phyloP scores from a whole-genome alignment of 495 filamentous ascomycete genomes.

The Hypomontagnella submonticulosa region DNA sequence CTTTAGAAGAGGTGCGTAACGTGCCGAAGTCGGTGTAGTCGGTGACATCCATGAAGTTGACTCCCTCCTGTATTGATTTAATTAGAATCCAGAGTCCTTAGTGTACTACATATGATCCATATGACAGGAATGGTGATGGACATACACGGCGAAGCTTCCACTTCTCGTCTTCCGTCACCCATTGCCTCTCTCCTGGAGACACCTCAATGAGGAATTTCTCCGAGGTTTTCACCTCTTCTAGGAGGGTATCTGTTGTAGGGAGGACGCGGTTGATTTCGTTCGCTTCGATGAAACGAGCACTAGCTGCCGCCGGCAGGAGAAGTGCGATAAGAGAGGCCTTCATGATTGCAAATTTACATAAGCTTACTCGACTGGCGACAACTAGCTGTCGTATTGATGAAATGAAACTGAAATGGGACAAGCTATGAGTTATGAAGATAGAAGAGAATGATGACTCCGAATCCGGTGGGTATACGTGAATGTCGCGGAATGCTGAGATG shows the following conservation, averaged over 20 bases:
- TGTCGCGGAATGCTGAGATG: not conserved
- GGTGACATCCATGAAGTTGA: conserved; percentile 96
- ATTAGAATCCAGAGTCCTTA: conserved; percentile 21
- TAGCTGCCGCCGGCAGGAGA: conserved; percentile 59
- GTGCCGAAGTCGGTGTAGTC: conserved; percentile 69
- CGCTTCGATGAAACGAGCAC: conserved; percentile 63
- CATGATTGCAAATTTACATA: conserved; percentile 51
- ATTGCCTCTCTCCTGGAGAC: conserved; percentile 81
- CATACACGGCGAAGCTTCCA: conserved; percentile 87
- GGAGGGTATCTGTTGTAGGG: conserved; percentile 49
- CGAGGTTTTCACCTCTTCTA: conserved; percentile 48
- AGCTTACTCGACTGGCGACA: not conserved
- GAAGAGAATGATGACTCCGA: conserved; percentile 3
- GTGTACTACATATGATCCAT: not conserved
- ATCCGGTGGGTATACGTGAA: conserved; percentile 4
- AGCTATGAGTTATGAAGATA: not conserved
- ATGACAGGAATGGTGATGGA: conserved; percentile 19
- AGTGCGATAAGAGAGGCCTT: conserved; percentile 60
- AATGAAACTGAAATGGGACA: conserved; percentile 1
- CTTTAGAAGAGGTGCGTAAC: conserved; percentile 51
- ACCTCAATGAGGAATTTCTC: conserved; percentile 85
- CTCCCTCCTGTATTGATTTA: conserved; percentile 68
- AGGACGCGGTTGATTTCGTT: conserved; percentile 56
- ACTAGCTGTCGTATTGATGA: conserved; percentile 1
- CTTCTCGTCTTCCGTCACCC: conserved; percentile 95